Percentiles rank a stretch among this genome's conserved stretches.
phyloP scores from a whole-genome alignment of 257 asterid species.

The Mitragyna speciosa region DNA sequence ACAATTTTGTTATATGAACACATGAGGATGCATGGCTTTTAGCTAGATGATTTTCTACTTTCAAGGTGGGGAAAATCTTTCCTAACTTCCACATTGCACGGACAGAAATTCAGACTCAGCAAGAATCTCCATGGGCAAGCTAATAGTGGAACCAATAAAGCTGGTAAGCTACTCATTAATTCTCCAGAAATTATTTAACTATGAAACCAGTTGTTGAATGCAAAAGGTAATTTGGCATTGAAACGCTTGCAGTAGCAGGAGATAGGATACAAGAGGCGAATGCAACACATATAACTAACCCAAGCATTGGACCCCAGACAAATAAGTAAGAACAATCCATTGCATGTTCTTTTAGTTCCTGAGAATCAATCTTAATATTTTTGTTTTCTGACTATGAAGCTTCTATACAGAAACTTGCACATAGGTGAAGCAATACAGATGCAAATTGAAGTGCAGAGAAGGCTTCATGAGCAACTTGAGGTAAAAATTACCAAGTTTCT shows the following conservation, averaged over 20 bases:
- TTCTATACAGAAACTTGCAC: slow-evolving; percentile 58
- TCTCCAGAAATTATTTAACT: slow-evolving; percentile 16
- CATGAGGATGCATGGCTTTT: not conserved
- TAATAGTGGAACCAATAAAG: slow-evolving; percentile 58
- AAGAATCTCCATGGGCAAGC: slow-evolving; percentile 81
- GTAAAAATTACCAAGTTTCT: slow-evolving; percentile 37
- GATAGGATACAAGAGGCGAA: slow-evolving; percentile 54
- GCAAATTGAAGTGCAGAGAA: slow-evolving; percentile 87
- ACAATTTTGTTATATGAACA: not conserved
- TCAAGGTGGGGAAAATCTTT: not conserved
- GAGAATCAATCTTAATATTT: not conserved
- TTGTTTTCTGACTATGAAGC: slow-evolving; percentile 22
- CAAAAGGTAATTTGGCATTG: slow-evolving; percentile 12
- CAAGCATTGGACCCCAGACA: slow-evolving; percentile 48
- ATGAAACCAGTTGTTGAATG: slow-evolving; percentile 6
- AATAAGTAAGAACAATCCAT: slow-evolving; percentile 47
- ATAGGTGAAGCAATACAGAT: slow-evolving; percentile 70
- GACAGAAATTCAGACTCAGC: slow-evolving; percentile 89
- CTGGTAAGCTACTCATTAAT: slow-evolving; percentile 48
- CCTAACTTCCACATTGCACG: slow-evolving; percentile 23
- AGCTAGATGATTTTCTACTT: not conserved
- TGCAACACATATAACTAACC: slow-evolving; percentile 49
- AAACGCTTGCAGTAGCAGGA: slow-evolving; percentile 47
- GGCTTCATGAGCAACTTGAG: slow-evolving; percentile 88
- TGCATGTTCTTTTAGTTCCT: slow-evolving; percentile 6